These are phyloP conservation scores for Vitis hybrid DNA, from an alignment of 177 flowering plant species.

Conservation along the genomic window DNA sequence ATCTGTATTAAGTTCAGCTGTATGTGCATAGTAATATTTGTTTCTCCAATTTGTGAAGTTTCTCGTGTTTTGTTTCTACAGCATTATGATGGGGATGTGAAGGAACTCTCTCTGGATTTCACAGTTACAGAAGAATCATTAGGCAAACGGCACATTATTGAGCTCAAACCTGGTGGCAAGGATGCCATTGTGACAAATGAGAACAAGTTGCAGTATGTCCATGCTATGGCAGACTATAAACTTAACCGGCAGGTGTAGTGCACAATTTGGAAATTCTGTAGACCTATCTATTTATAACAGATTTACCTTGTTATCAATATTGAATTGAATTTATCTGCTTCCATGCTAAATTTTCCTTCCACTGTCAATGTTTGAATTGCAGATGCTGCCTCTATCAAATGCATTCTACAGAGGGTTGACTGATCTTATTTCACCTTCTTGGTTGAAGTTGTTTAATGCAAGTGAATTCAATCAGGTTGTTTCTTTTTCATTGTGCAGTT, in stretches of 20 bases:
- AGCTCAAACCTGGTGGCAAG: conserved; percentile 94
- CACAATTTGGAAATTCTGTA: too few species aligned
- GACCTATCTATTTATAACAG: too few species aligned
- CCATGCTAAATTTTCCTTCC: background rate
- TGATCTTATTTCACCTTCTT: conserved; percentile 88
- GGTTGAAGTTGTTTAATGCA: conserved; percentile 95
- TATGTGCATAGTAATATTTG: background rate
- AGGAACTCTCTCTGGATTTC: conserved; percentile 89
- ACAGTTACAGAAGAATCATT: conserved; percentile 87
- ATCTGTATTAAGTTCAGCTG: background rate
- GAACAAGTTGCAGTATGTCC: conserved; percentile 92
- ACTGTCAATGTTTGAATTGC: conserved; percentile 31
- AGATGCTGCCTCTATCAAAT: conserved; percentile 91
- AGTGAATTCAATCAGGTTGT: conserved; percentile 95
- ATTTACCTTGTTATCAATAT: too few species aligned
- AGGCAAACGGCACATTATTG: conserved; percentile 67
- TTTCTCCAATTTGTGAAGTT: conserved; percentile 7
- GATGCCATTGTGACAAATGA: conserved; percentile 86
- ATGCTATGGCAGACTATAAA: conserved; percentile 98
- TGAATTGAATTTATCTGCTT: background rate
- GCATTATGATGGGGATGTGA: conserved; percentile 88
- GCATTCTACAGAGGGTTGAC: conserved; percentile 91
- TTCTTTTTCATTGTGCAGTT: background rate
- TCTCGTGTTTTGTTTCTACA: conserved; percentile 27
- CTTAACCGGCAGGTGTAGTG: conserved; percentile 80